Conservation (phyloP, 805 yeast genomes). For the Maudiozyma pseudohumilis region DNA sequence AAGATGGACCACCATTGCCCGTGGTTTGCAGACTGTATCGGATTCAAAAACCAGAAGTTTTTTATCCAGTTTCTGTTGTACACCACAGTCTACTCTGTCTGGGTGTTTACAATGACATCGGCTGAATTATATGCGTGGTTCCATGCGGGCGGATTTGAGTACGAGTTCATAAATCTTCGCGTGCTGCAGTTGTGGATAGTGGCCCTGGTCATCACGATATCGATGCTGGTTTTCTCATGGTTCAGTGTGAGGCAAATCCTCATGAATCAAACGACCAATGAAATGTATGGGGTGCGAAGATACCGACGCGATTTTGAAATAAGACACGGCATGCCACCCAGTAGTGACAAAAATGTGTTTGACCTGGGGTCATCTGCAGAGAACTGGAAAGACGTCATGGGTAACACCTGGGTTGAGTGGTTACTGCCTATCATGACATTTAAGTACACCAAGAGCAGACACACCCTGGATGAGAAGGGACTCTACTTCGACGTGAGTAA, state of each 20-base stretch:
- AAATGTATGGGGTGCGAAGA: constrained; percentile 49
- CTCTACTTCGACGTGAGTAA: constrained; percentile 34
- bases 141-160: constrained; percentile 30
- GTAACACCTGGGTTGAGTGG: constrained; percentile 57
- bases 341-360: constrained; percentile 52
- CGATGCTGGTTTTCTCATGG: constrained; percentile 46
- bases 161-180: constrained; percentile 43
- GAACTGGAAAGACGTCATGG: constrained; percentile 73
- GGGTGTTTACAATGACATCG: constrained; percentile 35
- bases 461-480: constrained; percentile 35
- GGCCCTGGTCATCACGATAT: constrained; percentile 42
- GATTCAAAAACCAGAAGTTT: constrained; percentile 67
- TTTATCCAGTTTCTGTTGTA: constrained; percentile 66
- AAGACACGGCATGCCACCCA: constrained; percentile 27
- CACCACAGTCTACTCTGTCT: constrained; percentile 37
- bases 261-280: constrained; percentile 71
- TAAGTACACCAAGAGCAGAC: constrained; percentile 19
- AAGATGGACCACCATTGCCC: constrained; percentile 95
- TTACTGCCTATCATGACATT: constrained; percentile 43
- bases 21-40: constrained; percentile 87
- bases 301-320: constrained; percentile 33
- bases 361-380: constrained; percentile 49
- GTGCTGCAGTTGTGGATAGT: constrained; percentile 51
- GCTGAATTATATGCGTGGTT: constrained; percentile 42
- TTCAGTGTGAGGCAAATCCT: constrained; percentile 52